phyloP scores from a whole-genome alignment of 495 filamentous ascomycete genomes.

The Hypoxylon fragiforme region DNA sequence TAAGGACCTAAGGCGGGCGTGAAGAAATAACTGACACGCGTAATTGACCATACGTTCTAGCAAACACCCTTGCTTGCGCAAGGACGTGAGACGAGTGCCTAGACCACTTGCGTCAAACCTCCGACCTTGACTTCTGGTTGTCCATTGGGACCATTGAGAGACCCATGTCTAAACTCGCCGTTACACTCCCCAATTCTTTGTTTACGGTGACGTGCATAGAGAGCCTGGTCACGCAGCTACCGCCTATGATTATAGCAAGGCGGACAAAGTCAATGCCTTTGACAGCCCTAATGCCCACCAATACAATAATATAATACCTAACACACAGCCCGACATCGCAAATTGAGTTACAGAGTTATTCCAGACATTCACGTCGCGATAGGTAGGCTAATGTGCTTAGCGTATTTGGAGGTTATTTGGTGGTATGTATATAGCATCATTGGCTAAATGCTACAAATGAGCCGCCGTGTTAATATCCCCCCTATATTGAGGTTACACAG shows the following conservation, averaged over 20 bases:
- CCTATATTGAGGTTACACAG: too few species aligned
- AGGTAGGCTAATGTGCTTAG: too few species aligned
- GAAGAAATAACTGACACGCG: too few species aligned
- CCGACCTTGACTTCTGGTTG: conserved; percentile 26
- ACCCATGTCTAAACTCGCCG: conserved; percentile 8
- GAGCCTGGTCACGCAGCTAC: conserved; percentile 13
- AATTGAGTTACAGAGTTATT: not conserved
- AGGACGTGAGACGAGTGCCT: conserved; percentile 30
- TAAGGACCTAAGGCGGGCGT: too few species aligned
- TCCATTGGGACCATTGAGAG: conserved; percentile 3
- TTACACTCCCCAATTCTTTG: conserved; percentile 24
- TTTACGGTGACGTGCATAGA: conserved; percentile 32
- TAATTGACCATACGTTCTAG: too few species aligned
- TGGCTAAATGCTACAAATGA: too few species aligned
- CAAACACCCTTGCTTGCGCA: conserved; percentile 20
- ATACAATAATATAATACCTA: conserved; percentile 15
- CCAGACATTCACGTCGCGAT: not conserved
- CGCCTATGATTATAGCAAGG: conserved; percentile 23
- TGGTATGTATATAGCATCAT: too few species aligned
- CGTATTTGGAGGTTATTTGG: too few species aligned
- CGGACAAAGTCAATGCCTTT: conserved; percentile 11
- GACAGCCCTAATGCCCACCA: conserved; percentile 4
- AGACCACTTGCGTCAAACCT: conserved; percentile 28
- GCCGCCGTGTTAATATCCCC: too few species aligned
- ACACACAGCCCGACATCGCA: not conserved